Percentiles rank a stretch among this genome's conserved stretches.
Conservation (phyloP, 345 rosid species). For the Arabidopsis arenosa region DNA sequence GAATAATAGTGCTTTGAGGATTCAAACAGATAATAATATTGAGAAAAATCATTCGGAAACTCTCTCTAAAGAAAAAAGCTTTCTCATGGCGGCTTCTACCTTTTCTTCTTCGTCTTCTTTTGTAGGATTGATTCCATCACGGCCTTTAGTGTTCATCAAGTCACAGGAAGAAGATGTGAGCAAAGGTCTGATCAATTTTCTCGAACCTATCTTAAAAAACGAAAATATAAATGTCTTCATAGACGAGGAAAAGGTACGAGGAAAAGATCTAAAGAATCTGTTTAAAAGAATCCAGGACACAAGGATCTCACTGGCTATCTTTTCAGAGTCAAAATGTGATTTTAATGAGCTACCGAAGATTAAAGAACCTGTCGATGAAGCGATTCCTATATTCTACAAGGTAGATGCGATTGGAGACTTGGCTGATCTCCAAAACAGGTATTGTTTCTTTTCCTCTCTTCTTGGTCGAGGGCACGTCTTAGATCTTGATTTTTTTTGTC, state of each 20-base stretch:
- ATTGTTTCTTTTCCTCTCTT: background rate
- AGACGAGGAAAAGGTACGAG: background rate
- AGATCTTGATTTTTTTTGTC: background rate
- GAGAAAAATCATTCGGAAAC: too few species aligned
- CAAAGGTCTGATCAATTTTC: constrained; percentile 1
- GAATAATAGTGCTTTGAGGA: too few species aligned
- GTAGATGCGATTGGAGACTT: background rate
- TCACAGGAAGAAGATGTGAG: background rate
- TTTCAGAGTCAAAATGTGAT: constrained; percentile 1
- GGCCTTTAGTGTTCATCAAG: background rate
- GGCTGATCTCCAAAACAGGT: background rate
- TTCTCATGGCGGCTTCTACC: too few species aligned
- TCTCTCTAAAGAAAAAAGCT: too few species aligned
- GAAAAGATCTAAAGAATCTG: background rate
- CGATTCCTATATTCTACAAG: background rate
- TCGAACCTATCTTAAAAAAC: background rate
- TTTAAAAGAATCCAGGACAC: background rate
- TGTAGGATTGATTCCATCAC: background rate
- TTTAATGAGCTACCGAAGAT: too few species aligned
- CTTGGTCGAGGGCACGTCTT: background rate
- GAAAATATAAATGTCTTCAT: constrained; percentile 1
- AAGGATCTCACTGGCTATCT: background rate
- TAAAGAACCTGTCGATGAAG: background rate
- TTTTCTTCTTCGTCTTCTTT: background rate
- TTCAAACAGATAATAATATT: too few species aligned